Evolutionary conservation across 768 basidiomycete genomes (phyloP).

Genomic region (Rhodocollybia butyracea): DNA sequence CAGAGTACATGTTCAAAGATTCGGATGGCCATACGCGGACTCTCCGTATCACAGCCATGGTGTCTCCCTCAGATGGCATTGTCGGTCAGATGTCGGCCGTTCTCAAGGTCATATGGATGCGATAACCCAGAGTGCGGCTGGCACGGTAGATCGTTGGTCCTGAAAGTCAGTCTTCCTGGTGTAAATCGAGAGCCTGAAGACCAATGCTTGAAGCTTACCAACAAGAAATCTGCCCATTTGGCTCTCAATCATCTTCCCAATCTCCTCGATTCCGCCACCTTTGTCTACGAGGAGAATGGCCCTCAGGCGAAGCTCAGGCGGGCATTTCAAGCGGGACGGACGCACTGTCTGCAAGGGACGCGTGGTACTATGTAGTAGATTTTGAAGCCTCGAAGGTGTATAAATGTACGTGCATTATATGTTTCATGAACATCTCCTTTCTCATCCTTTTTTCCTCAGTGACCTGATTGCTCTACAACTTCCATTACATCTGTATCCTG

Average conservation of each 20-base stretch:
- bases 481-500: too few relatives aligned
- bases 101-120: neutral
- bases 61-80: neutral
- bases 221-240: neutral
- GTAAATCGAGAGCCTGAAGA: neutral
- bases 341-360: neutral
- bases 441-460: too few relatives aligned
- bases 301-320: neutral
- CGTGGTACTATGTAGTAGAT: too few relatives aligned
- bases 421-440: too few relatives aligned
- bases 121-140: neutral
- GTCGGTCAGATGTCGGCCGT: neutral
- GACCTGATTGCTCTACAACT: too few relatives aligned
- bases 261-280: neutral
- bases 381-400: too few relatives aligned
- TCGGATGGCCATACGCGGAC: neutral
- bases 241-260: neutral
- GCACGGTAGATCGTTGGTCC: neutral
- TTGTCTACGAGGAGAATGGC: neutral
- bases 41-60: neutral
- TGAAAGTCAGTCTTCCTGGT: neutral
- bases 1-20: neutral
- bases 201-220: neutral
- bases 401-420: too few relatives aligned
- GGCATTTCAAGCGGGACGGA: neutral